Evolutionary conservation across 768 basidiomycete species (phyloP).

Genomic region (Tulasnella sp.): DNA sequence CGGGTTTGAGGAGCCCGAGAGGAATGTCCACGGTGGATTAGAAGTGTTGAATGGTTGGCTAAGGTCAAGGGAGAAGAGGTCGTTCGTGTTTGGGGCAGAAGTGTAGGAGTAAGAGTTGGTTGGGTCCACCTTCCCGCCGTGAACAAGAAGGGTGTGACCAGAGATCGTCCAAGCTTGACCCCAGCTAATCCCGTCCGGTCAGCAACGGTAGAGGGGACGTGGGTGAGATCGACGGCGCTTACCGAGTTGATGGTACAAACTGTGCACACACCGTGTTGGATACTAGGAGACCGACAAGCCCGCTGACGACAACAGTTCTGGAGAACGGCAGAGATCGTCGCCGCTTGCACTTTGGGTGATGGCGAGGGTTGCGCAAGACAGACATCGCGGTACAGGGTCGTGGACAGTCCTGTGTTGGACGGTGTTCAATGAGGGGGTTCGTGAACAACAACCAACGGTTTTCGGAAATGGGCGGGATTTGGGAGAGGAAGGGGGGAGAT

Average conservation of each 20-base stretch:
- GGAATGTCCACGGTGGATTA: constrained; percentile 55
- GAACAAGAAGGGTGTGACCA: constrained; percentile 49
- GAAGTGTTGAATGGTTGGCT: constrained; percentile 43
- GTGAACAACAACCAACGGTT: no score
- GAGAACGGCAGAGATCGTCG: not conserved
- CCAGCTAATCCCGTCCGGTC: constrained; percentile 44
- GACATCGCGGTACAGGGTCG: not conserved
- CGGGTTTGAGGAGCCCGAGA: constrained; percentile 37
- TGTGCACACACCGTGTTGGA: not conserved
- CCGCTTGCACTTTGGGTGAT: constrained; percentile 9
- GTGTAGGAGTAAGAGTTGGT: constrained; percentile 58
- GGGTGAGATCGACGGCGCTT: not conserved
- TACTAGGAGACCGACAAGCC: not conserved
- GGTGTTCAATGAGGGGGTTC: no score
- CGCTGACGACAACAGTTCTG: not conserved
- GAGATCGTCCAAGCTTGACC: constrained; percentile 58
- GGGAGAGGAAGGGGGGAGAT: no score
- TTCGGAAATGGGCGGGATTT: no score
- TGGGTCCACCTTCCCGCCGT: constrained; percentile 71
- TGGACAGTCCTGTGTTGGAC: not conserved
- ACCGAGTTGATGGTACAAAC: constrained; percentile 1
- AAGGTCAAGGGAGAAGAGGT: constrained; percentile 58
- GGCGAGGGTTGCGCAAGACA: not conserved
- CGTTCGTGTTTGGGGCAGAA: constrained; percentile 58
- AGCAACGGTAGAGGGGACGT: not conserved